Base-by-base conservation (phyloP, 768 basidiomycete species). In the Suillus subalutaceus region DNA sequence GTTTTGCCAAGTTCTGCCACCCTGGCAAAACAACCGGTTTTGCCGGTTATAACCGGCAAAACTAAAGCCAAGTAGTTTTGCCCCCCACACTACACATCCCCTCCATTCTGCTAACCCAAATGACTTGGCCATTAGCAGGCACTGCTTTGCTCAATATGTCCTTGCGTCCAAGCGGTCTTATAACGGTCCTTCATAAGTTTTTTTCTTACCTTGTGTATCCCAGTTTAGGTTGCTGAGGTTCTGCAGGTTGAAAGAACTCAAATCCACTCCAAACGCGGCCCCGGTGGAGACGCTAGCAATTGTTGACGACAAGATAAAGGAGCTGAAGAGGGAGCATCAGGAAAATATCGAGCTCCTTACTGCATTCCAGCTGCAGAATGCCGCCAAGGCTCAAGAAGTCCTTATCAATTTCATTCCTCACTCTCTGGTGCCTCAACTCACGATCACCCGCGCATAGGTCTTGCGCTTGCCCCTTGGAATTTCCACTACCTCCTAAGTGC, bases 91-190 rank as follows among this genome's bases (percentile, higher is more conserved):
- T n/a, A n/a, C n/a, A n/a, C n/a, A n/a, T n/a, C n/a, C 67, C 53
- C 62, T 66, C 63, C 65, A 71, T 69, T 60, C 60, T 32, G 50
- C 69, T 32, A 46, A 61, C n/a, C 69, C 74, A 16, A 72, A 74
- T 68, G 67, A 74, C 35, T 38, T 72, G 67, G 66, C 72, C 6
- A 67, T 77, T 59, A 73, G 76, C 64, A 72, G 75, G 30, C 78
- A 79, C 55, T 73, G 80, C 8, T 67, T 73, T 30, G 82, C 81
- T 0, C 74, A 79, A 63, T 84, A 75, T 66, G 72, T 83, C 26
- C 69, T 86, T 30, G 78, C 78, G 10, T 75, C 78, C 62, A 82
- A 79, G 62, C 78, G 80, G 48, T 63, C 75, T 57, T 73, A 74
- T 12, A 30, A 20, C 13, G 75, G 83, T 10, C 81, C 83, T 56